A percentile compares a stretch with the other conserved stretches of the same genome.
phyloP scores from a whole-genome alignment of 2,329 filamentous ascomycete genomes.

The Trichoderma hamatum region DNA sequence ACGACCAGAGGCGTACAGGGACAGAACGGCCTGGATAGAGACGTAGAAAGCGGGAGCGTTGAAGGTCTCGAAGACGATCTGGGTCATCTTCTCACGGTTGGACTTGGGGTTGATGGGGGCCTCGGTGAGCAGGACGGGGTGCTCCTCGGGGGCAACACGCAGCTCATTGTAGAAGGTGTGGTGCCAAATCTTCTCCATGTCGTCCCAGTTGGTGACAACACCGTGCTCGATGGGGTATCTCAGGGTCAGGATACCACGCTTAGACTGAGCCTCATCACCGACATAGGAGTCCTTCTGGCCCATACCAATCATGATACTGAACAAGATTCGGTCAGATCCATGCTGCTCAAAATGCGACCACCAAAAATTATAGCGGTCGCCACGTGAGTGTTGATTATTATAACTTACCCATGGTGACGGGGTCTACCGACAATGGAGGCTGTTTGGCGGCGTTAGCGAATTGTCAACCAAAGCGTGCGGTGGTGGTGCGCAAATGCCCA shows the following conservation, averaged over 20 bases:
- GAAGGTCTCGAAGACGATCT: slow-evolving; percentile 99
- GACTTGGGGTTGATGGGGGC: slow-evolving; percentile 99
- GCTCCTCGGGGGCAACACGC: slow-evolving; percentile 99
- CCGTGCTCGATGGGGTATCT: slow-evolving; percentile 99
- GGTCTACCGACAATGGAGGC: slow-evolving; percentile 99
- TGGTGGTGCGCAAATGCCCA: slow-evolving; percentile 23
- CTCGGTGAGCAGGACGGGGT: slow-evolving; percentile 98
- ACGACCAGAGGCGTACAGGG: slow-evolving; percentile 99
- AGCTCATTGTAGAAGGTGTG: slow-evolving; percentile 99
- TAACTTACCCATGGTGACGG: slow-evolving; percentile 97
- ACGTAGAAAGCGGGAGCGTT: slow-evolving; percentile 99
- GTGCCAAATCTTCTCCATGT: slow-evolving; percentile 99
- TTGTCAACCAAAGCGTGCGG: slow-evolving; percentile 9
- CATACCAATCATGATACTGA: slow-evolving; percentile 99
- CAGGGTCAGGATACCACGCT: slow-evolving; percentile 99
- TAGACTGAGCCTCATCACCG: slow-evolving; percentile 99
- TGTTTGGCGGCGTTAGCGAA: slow-evolving; percentile 49
- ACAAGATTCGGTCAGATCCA: slow-evolving; percentile 31
- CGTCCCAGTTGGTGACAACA: slow-evolving; percentile 99
- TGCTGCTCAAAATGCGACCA: background rate
- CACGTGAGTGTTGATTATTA: slow-evolving; percentile 15
- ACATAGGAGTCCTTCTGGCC: slow-evolving; percentile 99
- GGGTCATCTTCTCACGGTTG: slow-evolving; percentile 99
- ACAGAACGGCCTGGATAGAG: slow-evolving; percentile 99
- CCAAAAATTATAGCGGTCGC: slow-evolving; percentile 10